Conservation (phyloP, 495 filamentous ascomycete species). For the Xylaria longipes region DNA sequence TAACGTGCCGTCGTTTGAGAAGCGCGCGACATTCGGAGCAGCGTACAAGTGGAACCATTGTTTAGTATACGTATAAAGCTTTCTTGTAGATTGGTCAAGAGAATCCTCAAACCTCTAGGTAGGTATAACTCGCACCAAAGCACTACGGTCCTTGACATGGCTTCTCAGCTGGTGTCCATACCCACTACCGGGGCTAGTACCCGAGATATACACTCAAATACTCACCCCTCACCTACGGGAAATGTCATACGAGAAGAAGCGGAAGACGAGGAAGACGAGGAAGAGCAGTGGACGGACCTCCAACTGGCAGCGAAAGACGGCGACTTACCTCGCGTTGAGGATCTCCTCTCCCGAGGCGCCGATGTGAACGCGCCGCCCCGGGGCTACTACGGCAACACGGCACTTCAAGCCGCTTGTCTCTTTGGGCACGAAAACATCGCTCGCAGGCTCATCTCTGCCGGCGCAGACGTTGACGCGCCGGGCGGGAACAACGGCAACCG, state of each 20-base stretch:
- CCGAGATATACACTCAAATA: background rate
- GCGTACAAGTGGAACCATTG: background rate
- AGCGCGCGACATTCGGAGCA: background rate
- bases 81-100: background rate
- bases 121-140: background rate
- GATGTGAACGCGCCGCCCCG: constrained; percentile 37
- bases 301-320: constrained; percentile 37
- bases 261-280: constrained; percentile 24
- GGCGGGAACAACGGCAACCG: constrained; percentile 41
- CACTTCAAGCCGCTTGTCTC: constrained; percentile 45
- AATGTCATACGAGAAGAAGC: background rate
- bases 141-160: constrained; percentile 1
- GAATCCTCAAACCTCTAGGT: too few species aligned
- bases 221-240: background rate
- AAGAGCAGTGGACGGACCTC: constrained; percentile 32
- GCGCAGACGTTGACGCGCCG: constrained; percentile 38
- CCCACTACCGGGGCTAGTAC: background rate
- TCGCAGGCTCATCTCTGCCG: constrained; percentile 36
- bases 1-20: background rate
- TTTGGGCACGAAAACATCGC: constrained; percentile 36
- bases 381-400: constrained; percentile 43
- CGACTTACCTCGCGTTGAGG: constrained; percentile 26
- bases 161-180: constrained; percentile 19
- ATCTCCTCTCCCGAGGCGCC: constrained; percentile 31
- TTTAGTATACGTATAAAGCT: background rate